Base-by-base conservation (phyloP, 2,329 filamentous ascomycete genomes). In the Saccharata proteae region DNA sequence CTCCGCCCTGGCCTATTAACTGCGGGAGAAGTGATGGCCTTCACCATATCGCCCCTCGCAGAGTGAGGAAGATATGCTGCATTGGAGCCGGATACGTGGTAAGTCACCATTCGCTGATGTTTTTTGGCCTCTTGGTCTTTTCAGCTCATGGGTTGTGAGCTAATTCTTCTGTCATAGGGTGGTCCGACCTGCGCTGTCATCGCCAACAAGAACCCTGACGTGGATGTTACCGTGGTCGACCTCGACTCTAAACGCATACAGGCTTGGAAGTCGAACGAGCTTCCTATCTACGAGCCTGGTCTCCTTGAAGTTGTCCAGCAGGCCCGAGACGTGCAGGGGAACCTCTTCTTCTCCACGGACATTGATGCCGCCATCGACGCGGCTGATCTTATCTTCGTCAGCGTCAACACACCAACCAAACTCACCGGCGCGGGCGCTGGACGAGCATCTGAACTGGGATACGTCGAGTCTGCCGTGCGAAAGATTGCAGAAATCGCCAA, bases 401-500 rank as follows among this genome's bases (percentile, higher is more conserved):
- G 77, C 10, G 81, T 88, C 43, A 83, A 85, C 52, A 86, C 81
- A 0, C 80, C 80, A 2, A 85, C 80, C 25, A 86, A 85, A 58
- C 69, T 62, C 20, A 69, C 67, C 28, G 80, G 80, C 33, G 58
- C 72, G 14, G 81, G 80, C 28, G 74, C 75, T 4, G 80, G 79
- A 8, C 69, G 66, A 40, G 80, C 80, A 0, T 78, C 78, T 11
- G 78, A 86, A 43, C 71, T 86, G 59, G 72, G 71, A 1, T 72
- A 74, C 8, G 70, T 86, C 16, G 80, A 86, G 51, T 71, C 71
- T 12, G 80, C 78, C 5, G 74, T 73, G 2, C 65, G 68, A 30
- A 71, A 72, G 34, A 75, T 86, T 19, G 80, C 79, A 7, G 61
- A 70, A 40, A 63, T 76, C 38, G 77, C 80, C 3, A 72, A 67